phyloP scores from a whole-genome alignment of 108 stramenopile species.

The Skeletonema grethae region DNA sequence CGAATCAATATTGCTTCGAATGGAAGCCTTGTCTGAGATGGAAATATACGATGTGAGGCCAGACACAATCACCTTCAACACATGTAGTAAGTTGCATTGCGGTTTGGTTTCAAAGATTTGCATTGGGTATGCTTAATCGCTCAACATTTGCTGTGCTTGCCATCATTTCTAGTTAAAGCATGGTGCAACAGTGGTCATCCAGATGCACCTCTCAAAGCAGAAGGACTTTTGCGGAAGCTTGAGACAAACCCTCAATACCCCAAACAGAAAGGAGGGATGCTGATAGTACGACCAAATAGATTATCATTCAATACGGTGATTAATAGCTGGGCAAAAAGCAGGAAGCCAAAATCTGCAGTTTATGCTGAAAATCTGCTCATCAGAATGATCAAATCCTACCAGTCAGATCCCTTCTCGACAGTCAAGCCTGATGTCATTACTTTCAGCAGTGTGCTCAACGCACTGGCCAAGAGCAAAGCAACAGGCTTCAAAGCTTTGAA shows the following conservation, averaged over 20 bases:
- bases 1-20: constrained; percentile 48
- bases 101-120: background rate
- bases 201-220: constrained; percentile 61
- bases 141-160: constrained; percentile 50
- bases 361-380: constrained; percentile 55
- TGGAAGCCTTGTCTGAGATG: constrained; percentile 49
- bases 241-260: constrained; percentile 42
- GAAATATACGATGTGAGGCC: constrained; percentile 52
- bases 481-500: constrained; percentile 44
- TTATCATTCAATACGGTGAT: constrained; percentile 68
- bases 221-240: constrained; percentile 58
- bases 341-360: constrained; percentile 37
- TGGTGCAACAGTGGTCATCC: constrained; percentile 59
- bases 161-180: constrained; percentile 45
- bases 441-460: constrained; percentile 66
- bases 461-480: constrained; percentile 64
- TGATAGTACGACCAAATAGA: constrained; percentile 55
- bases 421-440: constrained; percentile 61
- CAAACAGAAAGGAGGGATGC: constrained; percentile 30
- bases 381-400: constrained; percentile 53
- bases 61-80: constrained; percentile 72
- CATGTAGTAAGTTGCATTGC: constrained; percentile 47
- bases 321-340: constrained; percentile 60
- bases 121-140: background rate
- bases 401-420: constrained; percentile 39